Evolutionary conservation across 1,139 yeast species (phyloP).

Genomic region (Pichia sp.): DNA sequence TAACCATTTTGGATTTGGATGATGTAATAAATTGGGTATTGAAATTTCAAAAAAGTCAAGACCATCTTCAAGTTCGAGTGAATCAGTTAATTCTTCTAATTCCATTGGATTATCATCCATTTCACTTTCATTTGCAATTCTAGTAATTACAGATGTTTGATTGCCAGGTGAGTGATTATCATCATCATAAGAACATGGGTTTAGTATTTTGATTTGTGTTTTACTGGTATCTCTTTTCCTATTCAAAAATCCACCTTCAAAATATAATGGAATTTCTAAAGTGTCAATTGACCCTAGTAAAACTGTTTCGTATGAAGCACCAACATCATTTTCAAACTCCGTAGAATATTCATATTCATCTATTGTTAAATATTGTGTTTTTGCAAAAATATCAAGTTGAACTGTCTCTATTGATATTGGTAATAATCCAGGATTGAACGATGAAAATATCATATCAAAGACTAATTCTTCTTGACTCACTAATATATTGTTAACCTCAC

Average conservation of each 20-base stretch:
- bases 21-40: background rate
- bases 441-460: constrained; percentile 70
- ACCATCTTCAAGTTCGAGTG: background rate
- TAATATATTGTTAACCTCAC: constrained; percentile 59
- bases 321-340: constrained; percentile 16
- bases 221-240: constrained; percentile 48
- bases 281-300: constrained; percentile 62
- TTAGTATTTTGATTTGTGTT: constrained; percentile 64
- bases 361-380: constrained; percentile 46
- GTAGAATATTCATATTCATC: constrained; percentile 41
- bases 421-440: constrained; percentile 82
- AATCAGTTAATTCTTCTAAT: background rate
- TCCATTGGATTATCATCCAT: constrained; percentile 9
- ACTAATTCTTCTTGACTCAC: constrained; percentile 82
- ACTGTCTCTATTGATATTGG: constrained; percentile 59
- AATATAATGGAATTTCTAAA: constrained; percentile 68
- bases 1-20: constrained; percentile 57
- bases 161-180: constrained; percentile 6
- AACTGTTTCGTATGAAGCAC: constrained; percentile 50
- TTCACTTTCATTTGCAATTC: constrained; percentile 7
- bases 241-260: constrained; percentile 73
- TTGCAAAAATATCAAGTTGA: constrained; percentile 84
- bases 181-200: constrained; percentile 51
- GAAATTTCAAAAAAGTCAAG: background rate
- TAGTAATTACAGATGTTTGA: background rate